phyloP scores from a whole-genome alignment of 139 green algal species.

The Coelastrella sp. region DNA sequence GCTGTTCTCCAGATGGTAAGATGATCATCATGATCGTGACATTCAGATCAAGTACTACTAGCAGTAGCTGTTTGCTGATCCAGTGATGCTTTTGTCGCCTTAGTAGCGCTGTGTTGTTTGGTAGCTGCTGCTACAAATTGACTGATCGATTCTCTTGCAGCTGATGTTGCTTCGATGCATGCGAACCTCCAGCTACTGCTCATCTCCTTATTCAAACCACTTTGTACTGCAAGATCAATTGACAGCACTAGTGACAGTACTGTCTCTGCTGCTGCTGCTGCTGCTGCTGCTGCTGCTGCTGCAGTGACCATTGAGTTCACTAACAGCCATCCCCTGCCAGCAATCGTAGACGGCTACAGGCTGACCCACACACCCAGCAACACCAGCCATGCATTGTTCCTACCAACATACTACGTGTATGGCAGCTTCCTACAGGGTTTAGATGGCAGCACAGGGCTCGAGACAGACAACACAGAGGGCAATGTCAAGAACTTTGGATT shows the following conservation, averaged over 20 bases:
- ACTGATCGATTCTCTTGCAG: too few relatives aligned
- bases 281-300: not conserved
- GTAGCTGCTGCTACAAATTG: too few relatives aligned
- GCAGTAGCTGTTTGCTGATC: too few relatives aligned
- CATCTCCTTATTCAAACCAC: too few relatives aligned
- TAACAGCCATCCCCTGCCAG: slow-evolving; percentile 14
- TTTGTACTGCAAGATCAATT: too few relatives aligned
- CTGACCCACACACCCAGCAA: slow-evolving; percentile 7
- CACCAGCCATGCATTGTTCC: slow-evolving; percentile 15
- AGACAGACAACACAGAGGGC: slow-evolving; percentile 31
- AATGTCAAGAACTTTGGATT: slow-evolving; percentile 34
- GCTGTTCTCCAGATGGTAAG: slow-evolving; percentile 26
- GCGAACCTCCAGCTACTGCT: too few relatives aligned
- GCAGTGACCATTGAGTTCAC: slow-evolving; percentile 1
- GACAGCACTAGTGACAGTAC: too few relatives aligned
- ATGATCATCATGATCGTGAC: too few relatives aligned
- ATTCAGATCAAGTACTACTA: too few relatives aligned
- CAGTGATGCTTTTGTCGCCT: too few relatives aligned
- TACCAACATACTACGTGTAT: slow-evolving; percentile 42
- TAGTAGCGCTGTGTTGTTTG: too few relatives aligned
- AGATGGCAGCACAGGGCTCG: slow-evolving; percentile 13
- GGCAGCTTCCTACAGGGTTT: slow-evolving; percentile 21
- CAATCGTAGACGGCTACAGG: slow-evolving; percentile 19
- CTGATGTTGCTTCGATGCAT: too few relatives aligned
- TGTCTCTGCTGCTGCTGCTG: not conserved